phyloP scores from a whole-genome alignment of 2,329 filamentous ascomycete genomes.

The Colletotrichum sp. region DNA sequence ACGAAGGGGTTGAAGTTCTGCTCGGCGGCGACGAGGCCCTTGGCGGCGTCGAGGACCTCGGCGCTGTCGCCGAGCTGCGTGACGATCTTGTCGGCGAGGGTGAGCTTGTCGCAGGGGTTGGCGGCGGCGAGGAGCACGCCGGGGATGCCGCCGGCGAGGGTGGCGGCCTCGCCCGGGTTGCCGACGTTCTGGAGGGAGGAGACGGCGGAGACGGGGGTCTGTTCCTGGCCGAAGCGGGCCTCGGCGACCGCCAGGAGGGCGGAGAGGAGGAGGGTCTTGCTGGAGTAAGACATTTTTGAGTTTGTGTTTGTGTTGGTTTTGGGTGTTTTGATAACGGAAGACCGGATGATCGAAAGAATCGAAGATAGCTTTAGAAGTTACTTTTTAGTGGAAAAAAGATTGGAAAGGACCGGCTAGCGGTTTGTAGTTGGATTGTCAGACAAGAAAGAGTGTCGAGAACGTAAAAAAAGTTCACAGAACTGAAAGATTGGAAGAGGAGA shows the following conservation, averaged over 20 bases:
- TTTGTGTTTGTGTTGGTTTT: neutral
- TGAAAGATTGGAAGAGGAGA: conserved; percentile 32
- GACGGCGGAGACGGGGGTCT: conserved; percentile 60
- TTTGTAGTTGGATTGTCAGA: conserved; percentile 16
- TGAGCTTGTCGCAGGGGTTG: conserved; percentile 71
- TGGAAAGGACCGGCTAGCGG: conserved; percentile 24
- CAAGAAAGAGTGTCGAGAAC: conserved; percentile 29
- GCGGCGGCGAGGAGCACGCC: conserved; percentile 67
- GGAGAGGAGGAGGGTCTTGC: conserved; percentile 44
- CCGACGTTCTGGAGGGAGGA: conserved; percentile 59
- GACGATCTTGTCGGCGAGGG: conserved; percentile 69
- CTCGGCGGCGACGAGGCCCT: conserved; percentile 68
- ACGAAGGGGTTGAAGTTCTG: conserved; percentile 76
- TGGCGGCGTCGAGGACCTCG: conserved; percentile 66
- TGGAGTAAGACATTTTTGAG: conserved; percentile 45
- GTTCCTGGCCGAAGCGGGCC: conserved; percentile 69
- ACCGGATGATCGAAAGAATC: conserved; percentile 9
- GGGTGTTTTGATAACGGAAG: neutral
- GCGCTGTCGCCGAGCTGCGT: conserved; percentile 62
- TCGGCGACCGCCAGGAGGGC: conserved; percentile 48
- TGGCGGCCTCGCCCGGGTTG: conserved; percentile 63
- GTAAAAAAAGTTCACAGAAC: conserved; percentile 44
- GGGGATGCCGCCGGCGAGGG: conserved; percentile 66
- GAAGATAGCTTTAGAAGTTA: neutral
- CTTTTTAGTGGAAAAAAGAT: conserved; percentile 8